Percentiles rank a stretch among this genome's conserved stretches.
Conservation (phyloP, 2,329 filamentous ascomycete genomes). For the Neopestalotiopsis clavispora region DNA sequence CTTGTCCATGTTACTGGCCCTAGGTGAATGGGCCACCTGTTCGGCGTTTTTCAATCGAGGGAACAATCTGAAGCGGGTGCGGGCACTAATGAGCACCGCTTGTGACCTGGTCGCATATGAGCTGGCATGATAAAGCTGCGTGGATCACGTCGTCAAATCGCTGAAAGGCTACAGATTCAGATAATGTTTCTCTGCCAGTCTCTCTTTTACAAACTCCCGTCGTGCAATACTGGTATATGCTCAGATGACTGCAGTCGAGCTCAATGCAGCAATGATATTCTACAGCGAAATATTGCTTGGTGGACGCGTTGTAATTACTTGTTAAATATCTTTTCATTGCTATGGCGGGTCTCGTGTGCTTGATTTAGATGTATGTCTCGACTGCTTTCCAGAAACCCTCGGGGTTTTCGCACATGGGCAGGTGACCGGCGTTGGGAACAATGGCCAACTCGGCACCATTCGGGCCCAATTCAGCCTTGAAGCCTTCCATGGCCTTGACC, state of each 20-base stretch:
- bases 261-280: background rate
- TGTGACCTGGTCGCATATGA: background rate
- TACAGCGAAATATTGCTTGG: background rate
- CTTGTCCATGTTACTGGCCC: background rate
- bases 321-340: background rate
- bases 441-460: constrained; percentile 63
- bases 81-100: background rate
- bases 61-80: background rate
- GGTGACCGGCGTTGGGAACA: constrained; percentile 74
- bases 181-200: too few species aligned
- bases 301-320: background rate
- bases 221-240: too few species aligned
- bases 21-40: background rate
- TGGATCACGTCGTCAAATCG: too few species aligned
- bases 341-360: background rate
- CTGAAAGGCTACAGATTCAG: too few species aligned
- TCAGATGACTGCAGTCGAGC: background rate
- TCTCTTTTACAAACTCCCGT: too few species aligned
- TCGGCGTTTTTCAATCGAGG: background rate
- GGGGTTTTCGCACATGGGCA: constrained; percentile 83
- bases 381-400: constrained; percentile 70
- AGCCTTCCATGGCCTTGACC: constrained; percentile 79
- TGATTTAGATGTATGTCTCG: constrained; percentile 56
- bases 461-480: constrained; percentile 63
- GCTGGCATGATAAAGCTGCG: background rate